Evolutionary conservation across 2,329 filamentous ascomycete genomes (phyloP).

Genomic region (Knufia petricola): DNA sequence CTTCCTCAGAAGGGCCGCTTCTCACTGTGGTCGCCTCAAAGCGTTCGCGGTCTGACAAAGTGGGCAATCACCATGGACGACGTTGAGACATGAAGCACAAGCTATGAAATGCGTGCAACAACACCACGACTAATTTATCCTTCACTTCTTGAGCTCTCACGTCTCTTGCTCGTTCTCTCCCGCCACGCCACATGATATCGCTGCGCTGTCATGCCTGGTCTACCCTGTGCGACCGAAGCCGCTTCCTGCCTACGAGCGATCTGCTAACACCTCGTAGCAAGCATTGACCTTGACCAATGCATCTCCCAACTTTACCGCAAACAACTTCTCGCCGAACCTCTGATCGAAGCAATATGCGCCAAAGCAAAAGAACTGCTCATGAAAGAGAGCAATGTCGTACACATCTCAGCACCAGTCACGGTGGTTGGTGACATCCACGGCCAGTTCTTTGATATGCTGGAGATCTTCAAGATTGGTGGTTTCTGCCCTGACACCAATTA

Average conservation of each 20-base stretch:
- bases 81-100: not conserved
- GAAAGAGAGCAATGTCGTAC: constrained; percentile 99
- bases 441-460: constrained; percentile 97
- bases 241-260: too few species aligned
- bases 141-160: not conserved
- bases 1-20: not conserved
- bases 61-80: not conserved
- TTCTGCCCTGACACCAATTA: constrained; percentile 98
- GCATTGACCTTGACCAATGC: constrained; percentile 97
- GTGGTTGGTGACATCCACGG: constrained; percentile 98
- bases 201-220: constrained; percentile 18
- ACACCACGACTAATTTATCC: not conserved
- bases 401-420: constrained; percentile 88
- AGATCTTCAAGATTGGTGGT: constrained; percentile 97
- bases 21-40: not conserved
- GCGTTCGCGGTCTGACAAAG: not conserved
- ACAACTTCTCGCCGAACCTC: constrained; percentile 90
- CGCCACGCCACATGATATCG: not conserved
- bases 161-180: not conserved
- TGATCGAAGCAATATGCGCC: constrained; percentile 97
- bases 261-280: constrained; percentile 44
- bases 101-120: not conserved
- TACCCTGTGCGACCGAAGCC: constrained; percentile 17
- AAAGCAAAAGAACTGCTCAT: constrained; percentile 98
- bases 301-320: constrained; percentile 95